A percentile compares a stretch with the other conserved stretches of the same genome.
Evolutionary conservation across 2,329 filamentous ascomycete genomes (phyloP).

Genomic region (Colletotrichum incanum): DNA sequence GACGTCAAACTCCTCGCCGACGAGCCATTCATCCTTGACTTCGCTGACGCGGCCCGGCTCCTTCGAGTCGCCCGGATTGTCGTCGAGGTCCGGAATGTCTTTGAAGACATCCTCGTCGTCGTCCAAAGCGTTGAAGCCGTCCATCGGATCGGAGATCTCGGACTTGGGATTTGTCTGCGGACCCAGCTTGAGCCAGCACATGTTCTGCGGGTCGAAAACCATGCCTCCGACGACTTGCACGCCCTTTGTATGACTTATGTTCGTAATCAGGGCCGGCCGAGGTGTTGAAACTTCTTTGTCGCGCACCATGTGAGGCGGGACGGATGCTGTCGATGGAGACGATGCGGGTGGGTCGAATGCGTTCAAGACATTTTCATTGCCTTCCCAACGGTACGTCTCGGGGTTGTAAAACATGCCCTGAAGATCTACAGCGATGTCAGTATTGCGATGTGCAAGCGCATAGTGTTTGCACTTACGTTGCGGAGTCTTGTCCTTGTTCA

Average conservation of each 20-base stretch:
- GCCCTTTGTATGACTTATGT: constrained; percentile 86
- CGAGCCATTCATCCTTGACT: constrained; percentile 83
- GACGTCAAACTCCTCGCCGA: constrained; percentile 97
- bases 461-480: constrained; percentile 76
- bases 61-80: constrained; percentile 68
- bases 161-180: constrained; percentile 62
- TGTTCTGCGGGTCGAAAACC: constrained; percentile 96
- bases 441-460: constrained; percentile 6
- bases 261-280: constrained; percentile 88
- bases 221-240: constrained; percentile 97
- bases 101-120: constrained; percentile 96
- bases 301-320: constrained; percentile 60
- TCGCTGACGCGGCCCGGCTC: constrained; percentile 71
- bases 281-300: constrained; percentile 74
- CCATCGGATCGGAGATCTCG: constrained; percentile 71
- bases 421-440: constrained; percentile 71
- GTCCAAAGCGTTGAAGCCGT: constrained; percentile 79
- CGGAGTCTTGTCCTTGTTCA: constrained; percentile 80
- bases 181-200: constrained; percentile 95
- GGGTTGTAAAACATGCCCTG: constrained; percentile 99
- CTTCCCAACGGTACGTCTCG: constrained; percentile 90
- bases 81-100: constrained; percentile 92
- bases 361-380: constrained; percentile 88
- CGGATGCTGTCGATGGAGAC: constrained; percentile 67
- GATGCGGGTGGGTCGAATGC: constrained; percentile 80